A percentile compares a stretch with the other conserved stretches of the same genome.
phyloP scores from a whole-genome alignment of 2,329 filamentous ascomycete genomes.

The Ceratocystis diversiconidia region DNA sequence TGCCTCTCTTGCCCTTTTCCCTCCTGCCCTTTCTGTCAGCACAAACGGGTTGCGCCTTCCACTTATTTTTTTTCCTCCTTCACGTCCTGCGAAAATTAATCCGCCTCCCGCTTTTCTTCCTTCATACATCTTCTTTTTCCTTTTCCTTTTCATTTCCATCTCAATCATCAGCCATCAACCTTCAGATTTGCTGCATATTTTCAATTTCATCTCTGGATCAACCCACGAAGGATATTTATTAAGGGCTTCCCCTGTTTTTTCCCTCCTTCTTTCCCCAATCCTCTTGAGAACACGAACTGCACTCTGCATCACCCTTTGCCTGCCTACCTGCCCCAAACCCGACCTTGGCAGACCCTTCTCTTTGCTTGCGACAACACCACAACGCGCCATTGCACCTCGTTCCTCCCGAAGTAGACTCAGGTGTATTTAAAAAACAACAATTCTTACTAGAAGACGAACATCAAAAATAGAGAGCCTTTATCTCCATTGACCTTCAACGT shows the following conservation, averaged over 20 bases:
- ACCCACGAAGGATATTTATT: constrained; percentile 6
- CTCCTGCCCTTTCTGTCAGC: background rate
- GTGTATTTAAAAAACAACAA: constrained; percentile 14
- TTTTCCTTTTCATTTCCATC: background rate
- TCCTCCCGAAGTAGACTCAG: constrained; percentile 10
- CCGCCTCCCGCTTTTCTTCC: background rate
- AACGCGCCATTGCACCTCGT: constrained; percentile 17
- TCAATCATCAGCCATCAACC: background rate
- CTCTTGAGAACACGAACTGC: constrained; percentile 13
- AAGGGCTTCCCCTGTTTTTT: constrained; percentile 7
- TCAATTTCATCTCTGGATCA: background rate
- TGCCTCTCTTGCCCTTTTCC: background rate
- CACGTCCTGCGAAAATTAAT: background rate
- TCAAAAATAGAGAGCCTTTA: constrained; percentile 5
- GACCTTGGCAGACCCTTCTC: constrained; percentile 1
- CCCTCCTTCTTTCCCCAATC: background rate
- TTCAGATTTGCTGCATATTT: background rate
- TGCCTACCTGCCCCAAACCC: background rate
- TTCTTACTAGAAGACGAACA: constrained; percentile 9
- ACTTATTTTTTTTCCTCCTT: constrained; percentile 1
- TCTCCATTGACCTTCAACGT: constrained; percentile 10
- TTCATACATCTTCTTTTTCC: constrained; percentile 3
- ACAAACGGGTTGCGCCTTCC: constrained; percentile 5
- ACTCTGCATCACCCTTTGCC: background rate
- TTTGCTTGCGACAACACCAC: background rate